Evolutionary conservation across 768 basidiomycete genomes (phyloP).

Genomic region (Xerocomellus dryophilus): DNA sequence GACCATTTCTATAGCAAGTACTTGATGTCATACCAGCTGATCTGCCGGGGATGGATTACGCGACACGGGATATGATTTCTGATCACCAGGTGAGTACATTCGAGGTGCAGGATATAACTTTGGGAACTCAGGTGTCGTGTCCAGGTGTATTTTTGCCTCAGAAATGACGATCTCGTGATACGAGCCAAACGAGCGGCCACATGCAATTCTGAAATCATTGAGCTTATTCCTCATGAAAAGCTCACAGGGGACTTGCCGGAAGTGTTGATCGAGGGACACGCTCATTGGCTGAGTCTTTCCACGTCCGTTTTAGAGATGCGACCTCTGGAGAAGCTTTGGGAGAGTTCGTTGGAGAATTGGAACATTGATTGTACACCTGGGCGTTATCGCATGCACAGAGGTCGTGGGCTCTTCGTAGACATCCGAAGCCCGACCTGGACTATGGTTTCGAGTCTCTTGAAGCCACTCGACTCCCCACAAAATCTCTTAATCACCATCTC

Average conservation of each 20-base stretch:
- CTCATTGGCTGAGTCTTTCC: constrained; percentile 32
- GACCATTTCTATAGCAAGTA: neutral
- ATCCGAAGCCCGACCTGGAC: constrained; percentile 25
- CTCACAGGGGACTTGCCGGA: constrained; percentile 27
- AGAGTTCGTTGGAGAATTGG: constrained; percentile 28
- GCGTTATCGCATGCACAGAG: constrained; percentile 6
- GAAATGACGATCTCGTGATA: constrained; percentile 18
- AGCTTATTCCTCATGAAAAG: constrained; percentile 27
- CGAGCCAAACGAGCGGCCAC: constrained; percentile 5
- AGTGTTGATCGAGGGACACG: constrained; percentile 21
- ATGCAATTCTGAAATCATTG: neutral
- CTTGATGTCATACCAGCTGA: constrained; percentile 19
- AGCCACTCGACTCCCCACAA: constrained; percentile 23
- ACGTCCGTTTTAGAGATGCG: constrained; percentile 27
- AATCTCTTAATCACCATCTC: constrained; percentile 24
- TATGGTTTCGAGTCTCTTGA: constrained; percentile 26
- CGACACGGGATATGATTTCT: constrained; percentile 15
- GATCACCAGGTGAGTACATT: constrained; percentile 16
- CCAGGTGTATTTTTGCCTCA: constrained; percentile 27
- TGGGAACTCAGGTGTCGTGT: neutral
- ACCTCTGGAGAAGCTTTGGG: constrained; percentile 25
- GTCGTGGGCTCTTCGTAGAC: constrained; percentile 22
- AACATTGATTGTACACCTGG: constrained; percentile 11
- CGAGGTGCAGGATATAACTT: neutral
- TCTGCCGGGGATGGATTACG: constrained; percentile 24